phyloP scores from a whole-genome alignment of 257 asterid genomes.

The Leonotis leonurus region DNA sequence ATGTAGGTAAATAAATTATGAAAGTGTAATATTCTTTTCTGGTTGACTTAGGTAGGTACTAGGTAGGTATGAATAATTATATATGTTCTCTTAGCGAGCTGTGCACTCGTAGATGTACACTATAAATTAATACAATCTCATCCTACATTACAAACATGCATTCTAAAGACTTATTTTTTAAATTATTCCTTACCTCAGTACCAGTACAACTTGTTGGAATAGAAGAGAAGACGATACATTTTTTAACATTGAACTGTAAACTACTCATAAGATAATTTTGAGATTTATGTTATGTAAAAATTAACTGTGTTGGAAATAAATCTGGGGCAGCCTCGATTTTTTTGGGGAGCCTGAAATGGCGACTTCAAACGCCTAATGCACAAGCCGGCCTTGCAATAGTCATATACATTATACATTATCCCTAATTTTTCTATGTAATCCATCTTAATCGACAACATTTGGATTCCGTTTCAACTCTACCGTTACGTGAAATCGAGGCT shows the following conservation, averaged over 20 bases:
- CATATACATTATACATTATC: conserved; percentile 6
- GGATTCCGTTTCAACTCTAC: conserved; percentile 1
- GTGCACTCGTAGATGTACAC: conserved; percentile 19
- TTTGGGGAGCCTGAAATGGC: too few species aligned
- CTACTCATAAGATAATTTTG: too few species aligned
- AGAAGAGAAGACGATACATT: too few species aligned
- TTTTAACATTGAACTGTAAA: too few species aligned
- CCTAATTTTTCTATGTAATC: conserved; percentile 9
- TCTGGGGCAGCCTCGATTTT: too few species aligned
- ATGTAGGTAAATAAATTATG: not conserved
- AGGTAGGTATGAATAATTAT: not conserved
- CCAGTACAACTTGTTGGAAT: not conserved
- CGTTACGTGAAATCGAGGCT: not conserved
- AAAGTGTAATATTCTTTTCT: not conserved
- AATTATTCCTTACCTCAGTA: not conserved
- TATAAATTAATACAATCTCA: not conserved
- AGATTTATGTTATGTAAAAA: too few species aligned
- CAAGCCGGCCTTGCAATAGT: too few species aligned
- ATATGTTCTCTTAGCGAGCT: conserved; percentile 10
- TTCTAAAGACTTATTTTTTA: not conserved
- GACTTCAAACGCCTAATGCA: too few species aligned
- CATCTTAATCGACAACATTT: conserved; percentile 22
- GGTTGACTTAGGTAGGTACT: too few species aligned
- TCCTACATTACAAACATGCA: not conserved
- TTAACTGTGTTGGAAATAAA: too few species aligned